These are phyloP conservation scores for Phytophthora ramorum DNA, from an alignment of 352 stramenopile species.

Conservation along the genomic window DNA sequence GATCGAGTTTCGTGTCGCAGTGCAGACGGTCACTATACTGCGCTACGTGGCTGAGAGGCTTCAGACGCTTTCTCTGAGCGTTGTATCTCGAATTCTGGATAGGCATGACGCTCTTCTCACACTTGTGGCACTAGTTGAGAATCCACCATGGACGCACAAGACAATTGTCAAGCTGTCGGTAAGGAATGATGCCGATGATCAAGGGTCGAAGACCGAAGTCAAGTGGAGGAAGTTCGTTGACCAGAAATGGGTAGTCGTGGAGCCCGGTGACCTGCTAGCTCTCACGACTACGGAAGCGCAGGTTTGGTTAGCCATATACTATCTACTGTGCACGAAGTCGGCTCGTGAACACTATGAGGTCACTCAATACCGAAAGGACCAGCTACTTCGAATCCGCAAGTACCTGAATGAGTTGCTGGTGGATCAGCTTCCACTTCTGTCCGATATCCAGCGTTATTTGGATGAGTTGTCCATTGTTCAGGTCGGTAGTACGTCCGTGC, in stretches of 20 bases:
- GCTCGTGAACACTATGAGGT: slow-evolving; percentile 94
- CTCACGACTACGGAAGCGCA: slow-evolving; percentile 95
- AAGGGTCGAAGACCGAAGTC: slow-evolving; percentile 34
- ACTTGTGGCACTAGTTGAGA: slow-evolving; percentile 94
- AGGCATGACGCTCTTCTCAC: slow-evolving; percentile 96
- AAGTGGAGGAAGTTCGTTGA: slow-evolving; percentile 94
- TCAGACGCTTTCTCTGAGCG: slow-evolving; percentile 83
- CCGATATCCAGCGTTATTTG: slow-evolving; percentile 94
- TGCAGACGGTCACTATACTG: slow-evolving; percentile 90
- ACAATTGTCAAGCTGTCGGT: slow-evolving; percentile 23
- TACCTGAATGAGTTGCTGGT: slow-evolving; percentile 96
- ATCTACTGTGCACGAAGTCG: slow-evolving; percentile 93
- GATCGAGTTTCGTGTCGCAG: slow-evolving; percentile 87
- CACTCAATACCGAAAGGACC: slow-evolving; percentile 94
- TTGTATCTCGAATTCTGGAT: slow-evolving; percentile 93
- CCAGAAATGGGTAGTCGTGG: slow-evolving; percentile 92
- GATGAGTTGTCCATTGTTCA: slow-evolving; percentile 96
- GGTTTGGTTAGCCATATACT: slow-evolving; percentile 95
- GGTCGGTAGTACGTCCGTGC: slow-evolving; percentile 43
- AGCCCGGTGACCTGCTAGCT: slow-evolving; percentile 88
- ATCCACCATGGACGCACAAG: slow-evolving; percentile 96
- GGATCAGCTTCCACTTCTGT: slow-evolving; percentile 95
- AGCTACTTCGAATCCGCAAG: slow-evolving; percentile 93
- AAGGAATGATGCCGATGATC: slow-evolving; percentile 11
- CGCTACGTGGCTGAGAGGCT: slow-evolving; percentile 93